Conservation (phyloP, 768 basidiomycete species). For the Dentipellis fragilis region DNA sequence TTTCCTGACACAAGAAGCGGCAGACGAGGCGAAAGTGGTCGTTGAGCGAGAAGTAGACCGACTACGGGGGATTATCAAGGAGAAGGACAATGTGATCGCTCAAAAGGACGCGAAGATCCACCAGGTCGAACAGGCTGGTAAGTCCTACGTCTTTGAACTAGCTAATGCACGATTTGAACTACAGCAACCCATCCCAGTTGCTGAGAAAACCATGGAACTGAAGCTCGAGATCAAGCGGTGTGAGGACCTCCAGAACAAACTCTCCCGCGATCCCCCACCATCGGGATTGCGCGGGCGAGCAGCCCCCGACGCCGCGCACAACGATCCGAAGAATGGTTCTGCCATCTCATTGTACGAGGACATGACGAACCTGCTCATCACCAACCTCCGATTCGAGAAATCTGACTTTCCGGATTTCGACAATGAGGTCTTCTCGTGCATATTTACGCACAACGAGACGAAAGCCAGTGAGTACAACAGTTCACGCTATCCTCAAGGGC, state of each 20-base stretch:
- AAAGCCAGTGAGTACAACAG: conserved; percentile 2
- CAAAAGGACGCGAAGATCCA: conserved; percentile 37
- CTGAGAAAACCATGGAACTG: conserved; percentile 42
- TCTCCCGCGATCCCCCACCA: conserved; percentile 31
- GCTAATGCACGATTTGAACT: not conserved
- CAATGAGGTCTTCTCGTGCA: conserved; percentile 54
- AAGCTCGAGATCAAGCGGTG: conserved; percentile 54
- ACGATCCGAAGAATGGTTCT: conserved; percentile 49
- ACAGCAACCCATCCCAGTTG: conserved; percentile 27
- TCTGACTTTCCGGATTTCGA: conserved; percentile 35
- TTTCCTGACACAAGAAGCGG: conserved; percentile 64
- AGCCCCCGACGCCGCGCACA: conserved; percentile 22
- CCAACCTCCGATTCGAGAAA: conserved; percentile 43
- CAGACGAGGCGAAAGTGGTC: conserved; percentile 53
- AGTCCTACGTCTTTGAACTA: conserved; percentile 10
- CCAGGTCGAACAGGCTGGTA: conserved; percentile 41
- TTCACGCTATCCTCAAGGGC: not conserved
- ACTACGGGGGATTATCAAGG: conserved; percentile 32
- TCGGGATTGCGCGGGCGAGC: conserved; percentile 26
- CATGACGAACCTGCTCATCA: conserved; percentile 68
- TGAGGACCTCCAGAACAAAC: conserved; percentile 26
- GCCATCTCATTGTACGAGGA: conserved; percentile 79
- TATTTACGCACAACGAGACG: conserved; percentile 41
- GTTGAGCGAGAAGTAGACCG: conserved; percentile 38
- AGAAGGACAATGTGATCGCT: conserved; percentile 30